These are phyloP conservation scores for Mucor velutinosus DNA, from an alignment of 371 early-diverging fungal genomes.

Conservation along the genomic window DNA sequence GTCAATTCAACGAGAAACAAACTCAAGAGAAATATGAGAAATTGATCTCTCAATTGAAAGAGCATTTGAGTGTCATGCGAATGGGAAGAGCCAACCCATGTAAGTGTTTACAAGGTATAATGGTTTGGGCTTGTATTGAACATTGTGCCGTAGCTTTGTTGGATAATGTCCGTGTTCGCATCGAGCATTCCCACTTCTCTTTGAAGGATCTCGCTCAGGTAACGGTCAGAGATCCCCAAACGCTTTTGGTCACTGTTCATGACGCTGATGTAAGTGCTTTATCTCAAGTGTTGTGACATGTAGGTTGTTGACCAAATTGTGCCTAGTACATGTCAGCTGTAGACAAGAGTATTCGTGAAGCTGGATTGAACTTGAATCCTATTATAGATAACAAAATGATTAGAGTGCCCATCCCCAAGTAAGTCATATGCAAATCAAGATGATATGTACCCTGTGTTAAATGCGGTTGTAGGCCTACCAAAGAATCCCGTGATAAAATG, in stretches of 20 bases:
- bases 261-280: constrained; percentile 66
- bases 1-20: constrained; percentile 46
- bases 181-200: constrained; percentile 58
- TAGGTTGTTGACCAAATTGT: not conserved
- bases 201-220: constrained; percentile 81
- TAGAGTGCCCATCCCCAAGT: constrained; percentile 88
- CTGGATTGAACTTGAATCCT: constrained; percentile 85
- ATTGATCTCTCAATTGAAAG: constrained; percentile 55
- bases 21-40: constrained; percentile 48
- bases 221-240: constrained; percentile 85
- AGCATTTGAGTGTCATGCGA: constrained; percentile 68
- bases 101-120: constrained; percentile 16
- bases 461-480: constrained; percentile 61
- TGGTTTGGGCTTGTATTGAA: not conserved
- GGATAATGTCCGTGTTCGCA: constrained; percentile 71
- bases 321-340: constrained; percentile 66
- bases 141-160: constrained; percentile 58
- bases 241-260: constrained; percentile 78
- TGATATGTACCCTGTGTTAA: not conserved
- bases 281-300: not conserved
- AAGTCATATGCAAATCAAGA: constrained; percentile 23
- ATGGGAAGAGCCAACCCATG: constrained; percentile 80
- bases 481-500: constrained; percentile 78
- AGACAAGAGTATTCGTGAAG: constrained; percentile 82
- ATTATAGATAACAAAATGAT: constrained; percentile 70